phyloP scores from a whole-genome alignment of 2,329 filamentous ascomycete genomes.

The Sporothrix luriei region DNA sequence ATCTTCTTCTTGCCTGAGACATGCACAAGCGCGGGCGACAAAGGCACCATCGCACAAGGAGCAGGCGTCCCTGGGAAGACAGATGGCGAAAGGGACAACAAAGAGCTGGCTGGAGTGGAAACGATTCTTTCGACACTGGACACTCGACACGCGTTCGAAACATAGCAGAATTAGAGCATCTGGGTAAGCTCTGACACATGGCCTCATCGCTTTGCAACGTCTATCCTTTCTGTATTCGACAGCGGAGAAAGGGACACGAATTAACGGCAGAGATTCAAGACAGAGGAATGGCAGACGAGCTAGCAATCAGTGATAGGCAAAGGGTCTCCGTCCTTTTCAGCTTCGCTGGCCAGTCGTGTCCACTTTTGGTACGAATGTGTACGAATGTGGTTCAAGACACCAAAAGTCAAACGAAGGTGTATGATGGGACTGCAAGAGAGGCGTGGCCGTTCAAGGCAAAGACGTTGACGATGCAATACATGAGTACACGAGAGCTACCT shows the following conservation, averaged over 20 bases:
- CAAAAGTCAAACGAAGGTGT: not conserved
- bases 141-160: not conserved
- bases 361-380: conserved; percentile 1
- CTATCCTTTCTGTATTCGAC: conserved; percentile 16
- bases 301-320: not conserved
- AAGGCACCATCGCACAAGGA: not conserved
- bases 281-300: not conserved
- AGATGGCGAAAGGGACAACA: not conserved
- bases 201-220: not conserved
- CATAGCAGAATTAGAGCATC: not conserved
- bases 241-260: not conserved
- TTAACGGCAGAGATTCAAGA: not conserved
- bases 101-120: not conserved
- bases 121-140: not conserved
- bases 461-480: too few species aligned
- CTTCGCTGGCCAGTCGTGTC: not conserved
- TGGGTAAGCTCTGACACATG: conserved; percentile 13
- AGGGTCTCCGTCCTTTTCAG: not conserved
- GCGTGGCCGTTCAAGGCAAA: not conserved
- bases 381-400: not conserved
- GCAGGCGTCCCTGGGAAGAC: not conserved
- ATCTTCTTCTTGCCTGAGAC: conserved; percentile 25
- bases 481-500: not conserved
- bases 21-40: conserved; percentile 28
- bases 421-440: not conserved